phyloP scores from a whole-genome alignment of 2,329 filamentous ascomycete genomes.

The Pseudogymnoascus sp. region DNA sequence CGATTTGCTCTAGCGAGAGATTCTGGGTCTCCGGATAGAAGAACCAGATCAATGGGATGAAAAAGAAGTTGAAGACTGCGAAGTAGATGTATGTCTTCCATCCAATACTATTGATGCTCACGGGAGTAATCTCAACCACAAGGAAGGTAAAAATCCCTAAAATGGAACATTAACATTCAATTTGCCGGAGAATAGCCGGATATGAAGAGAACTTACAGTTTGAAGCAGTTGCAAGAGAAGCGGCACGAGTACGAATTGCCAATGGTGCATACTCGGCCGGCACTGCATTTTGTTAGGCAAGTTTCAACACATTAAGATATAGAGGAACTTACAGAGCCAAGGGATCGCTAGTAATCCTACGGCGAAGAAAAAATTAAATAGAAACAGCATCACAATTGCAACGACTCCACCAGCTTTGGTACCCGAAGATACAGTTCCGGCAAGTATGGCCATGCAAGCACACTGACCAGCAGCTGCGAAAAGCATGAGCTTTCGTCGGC shows the following conservation, averaged over 20 bases:
- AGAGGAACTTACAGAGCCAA: slow-evolving; percentile 37
- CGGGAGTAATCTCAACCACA: slow-evolving; percentile 29
- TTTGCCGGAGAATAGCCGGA: neutral
- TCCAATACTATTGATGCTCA: slow-evolving; percentile 27
- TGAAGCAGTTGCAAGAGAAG: slow-evolving; percentile 33
- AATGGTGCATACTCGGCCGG: slow-evolving; percentile 47
- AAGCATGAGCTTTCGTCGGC: slow-evolving; percentile 54
- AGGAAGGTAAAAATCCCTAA: slow-evolving; percentile 22
- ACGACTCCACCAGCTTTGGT: slow-evolving; percentile 35
- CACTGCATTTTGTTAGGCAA: slow-evolving; percentile 2
- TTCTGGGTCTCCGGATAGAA: slow-evolving; percentile 30
- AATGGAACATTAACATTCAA: neutral
- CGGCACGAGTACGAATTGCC: slow-evolving; percentile 34
- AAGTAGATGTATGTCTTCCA: slow-evolving; percentile 46
- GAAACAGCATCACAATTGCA: slow-evolving; percentile 30
- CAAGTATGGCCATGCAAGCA: slow-evolving; percentile 49
- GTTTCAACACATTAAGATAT: neutral
- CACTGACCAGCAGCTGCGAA: slow-evolving; percentile 35
- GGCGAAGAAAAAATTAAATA: slow-evolving; percentile 45
- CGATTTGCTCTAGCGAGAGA: slow-evolving; percentile 29
- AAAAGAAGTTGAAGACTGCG: slow-evolving; percentile 42
- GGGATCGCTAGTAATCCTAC: slow-evolving; percentile 43
- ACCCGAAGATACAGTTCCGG: slow-evolving; percentile 38
- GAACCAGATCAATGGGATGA: slow-evolving; percentile 26
- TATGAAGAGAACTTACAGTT: slow-evolving; percentile 22